Percentiles rank a stretch among this genome's conserved stretches.
Evolutionary conservation across 345 rosid genomes (phyloP).

Genomic region (Ceriops decandra): DNA sequence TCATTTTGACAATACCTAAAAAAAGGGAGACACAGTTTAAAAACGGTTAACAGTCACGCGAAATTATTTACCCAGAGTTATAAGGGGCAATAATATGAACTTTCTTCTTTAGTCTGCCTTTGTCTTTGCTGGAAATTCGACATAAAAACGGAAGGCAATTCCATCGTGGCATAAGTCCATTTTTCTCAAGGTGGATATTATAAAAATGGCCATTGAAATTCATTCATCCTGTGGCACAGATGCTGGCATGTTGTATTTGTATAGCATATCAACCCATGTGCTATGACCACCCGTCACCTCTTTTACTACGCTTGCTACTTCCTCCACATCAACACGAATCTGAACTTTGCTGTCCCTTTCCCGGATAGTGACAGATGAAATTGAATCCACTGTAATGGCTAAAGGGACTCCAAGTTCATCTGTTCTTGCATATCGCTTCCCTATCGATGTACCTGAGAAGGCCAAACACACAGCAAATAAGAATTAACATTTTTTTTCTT

Average conservation of each 20-base stretch:
- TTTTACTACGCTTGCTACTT: conserved; percentile 52
- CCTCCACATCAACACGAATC: conserved; percentile 53
- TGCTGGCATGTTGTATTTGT: neutral
- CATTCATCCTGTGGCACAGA: neutral
- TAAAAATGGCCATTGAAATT: neutral
- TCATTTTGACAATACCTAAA: too few relatives aligned
- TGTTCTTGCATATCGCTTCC: conserved; percentile 77
- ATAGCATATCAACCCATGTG: conserved; percentile 52
- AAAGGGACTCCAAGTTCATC: conserved; percentile 90
- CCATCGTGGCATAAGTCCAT: too few relatives aligned
- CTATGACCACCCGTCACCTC: conserved; percentile 51
- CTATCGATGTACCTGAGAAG: conserved; percentile 64
- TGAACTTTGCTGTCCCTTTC: conserved; percentile 82
- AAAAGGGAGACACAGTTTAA: too few relatives aligned
- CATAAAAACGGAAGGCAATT: too few relatives aligned
- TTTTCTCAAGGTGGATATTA: too few relatives aligned
- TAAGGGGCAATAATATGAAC: too few relatives aligned
- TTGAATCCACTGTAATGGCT: conserved; percentile 70
- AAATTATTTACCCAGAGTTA: too few relatives aligned
- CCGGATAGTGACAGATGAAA: conserved; percentile 61
- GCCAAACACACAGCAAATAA: neutral
- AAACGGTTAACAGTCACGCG: too few relatives aligned
- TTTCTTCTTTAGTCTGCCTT: too few relatives aligned
- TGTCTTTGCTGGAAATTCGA: too few relatives aligned
- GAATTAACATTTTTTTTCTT: neutral